Base-by-base conservation (phyloP, 2,329 filamentous ascomycete species). In the Alternaria arbusti region DNA sequence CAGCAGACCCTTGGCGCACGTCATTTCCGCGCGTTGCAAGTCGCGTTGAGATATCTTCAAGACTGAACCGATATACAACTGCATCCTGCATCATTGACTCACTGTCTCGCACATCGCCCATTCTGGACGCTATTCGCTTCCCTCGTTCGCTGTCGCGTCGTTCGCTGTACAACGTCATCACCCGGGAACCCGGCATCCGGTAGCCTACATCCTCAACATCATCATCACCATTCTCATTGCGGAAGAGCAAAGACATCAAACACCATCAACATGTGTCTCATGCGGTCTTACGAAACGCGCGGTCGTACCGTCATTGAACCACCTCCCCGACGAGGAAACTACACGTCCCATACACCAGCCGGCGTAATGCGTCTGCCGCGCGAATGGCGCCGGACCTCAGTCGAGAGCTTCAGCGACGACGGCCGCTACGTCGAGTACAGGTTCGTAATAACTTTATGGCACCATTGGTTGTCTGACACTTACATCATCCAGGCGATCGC, bases 291-390 rank as follows among this genome's bases (percentile, higher is more conserved):
- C 60, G 72, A 73, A 50, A 75, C 75, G 11, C 68, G 66, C 60
- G 67, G 68, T 20, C 68, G 66, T 52, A 65, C 65, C 57, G 74
- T 79, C 49, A 46, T 73, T 47, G 76, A 78, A 47, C 76, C 76
- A 0, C 76, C 76, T 1, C 74, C 72, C 1, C 70, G 77, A 51
- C 65, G 67, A 20, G 76, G 75, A 36, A 74, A 73, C 61, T 78
- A 68, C 64, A 77, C 74, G 2, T 73, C 77, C 4, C 76, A 79
- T 51, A 70, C 74, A 2, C 76, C 74, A 9, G 76, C 75, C 1
- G 76, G 75, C 63, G 71, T 74, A 3, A 75, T 77, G 61, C 74
- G 75, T 9, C 60, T 79, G 6, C 76, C 77, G 30, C 72, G 75
- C 26, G 74, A 73, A 50, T 78, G 76, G 68, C 71, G 72, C 8